Conservation (phyloP, 345 rosid species). For the Turnera subulata region DNA sequence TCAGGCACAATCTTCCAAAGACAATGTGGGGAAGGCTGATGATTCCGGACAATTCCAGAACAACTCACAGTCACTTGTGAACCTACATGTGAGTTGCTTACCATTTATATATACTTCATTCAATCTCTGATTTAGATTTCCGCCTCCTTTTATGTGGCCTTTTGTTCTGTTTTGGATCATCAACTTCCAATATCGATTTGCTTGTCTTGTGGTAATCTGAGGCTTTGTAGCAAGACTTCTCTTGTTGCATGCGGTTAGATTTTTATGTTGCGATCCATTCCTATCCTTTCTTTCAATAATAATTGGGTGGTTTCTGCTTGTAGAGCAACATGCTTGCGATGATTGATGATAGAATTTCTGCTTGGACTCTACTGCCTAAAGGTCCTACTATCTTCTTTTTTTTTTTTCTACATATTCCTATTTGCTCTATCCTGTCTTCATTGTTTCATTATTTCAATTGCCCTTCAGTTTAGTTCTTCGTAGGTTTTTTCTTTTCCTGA, state of each 20-base stretch:
- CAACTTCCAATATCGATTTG: too few relatives aligned
- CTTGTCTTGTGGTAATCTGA: background rate
- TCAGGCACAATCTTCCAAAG: constrained; percentile 34
- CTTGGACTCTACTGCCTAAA: constrained; percentile 86
- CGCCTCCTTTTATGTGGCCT: background rate
- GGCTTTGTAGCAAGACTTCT: too few relatives aligned
- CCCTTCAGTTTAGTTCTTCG: background rate
- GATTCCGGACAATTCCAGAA: constrained; percentile 21
- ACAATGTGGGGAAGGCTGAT: constrained; percentile 16
- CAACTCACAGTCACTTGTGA: constrained; percentile 29
- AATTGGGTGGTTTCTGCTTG: constrained; percentile 14
- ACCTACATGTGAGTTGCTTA: constrained; percentile 38
- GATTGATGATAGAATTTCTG: constrained; percentile 73
- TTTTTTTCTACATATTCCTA: background rate
- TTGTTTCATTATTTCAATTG: too few relatives aligned
- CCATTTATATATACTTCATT: too few relatives aligned
- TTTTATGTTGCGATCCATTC: too few relatives aligned
- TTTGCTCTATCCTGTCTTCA: too few relatives aligned
- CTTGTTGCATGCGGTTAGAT: background rate
- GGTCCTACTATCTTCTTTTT: constrained; percentile 37
- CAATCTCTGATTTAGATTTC: background rate
- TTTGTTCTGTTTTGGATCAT: too few relatives aligned
- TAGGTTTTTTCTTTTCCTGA: constrained; percentile 7
- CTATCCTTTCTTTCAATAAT: too few relatives aligned
- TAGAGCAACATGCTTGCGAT: constrained; percentile 61